Conservation (phyloP, 1,284 basidiomycete species). For the Retiboletus fuscus region DNA sequence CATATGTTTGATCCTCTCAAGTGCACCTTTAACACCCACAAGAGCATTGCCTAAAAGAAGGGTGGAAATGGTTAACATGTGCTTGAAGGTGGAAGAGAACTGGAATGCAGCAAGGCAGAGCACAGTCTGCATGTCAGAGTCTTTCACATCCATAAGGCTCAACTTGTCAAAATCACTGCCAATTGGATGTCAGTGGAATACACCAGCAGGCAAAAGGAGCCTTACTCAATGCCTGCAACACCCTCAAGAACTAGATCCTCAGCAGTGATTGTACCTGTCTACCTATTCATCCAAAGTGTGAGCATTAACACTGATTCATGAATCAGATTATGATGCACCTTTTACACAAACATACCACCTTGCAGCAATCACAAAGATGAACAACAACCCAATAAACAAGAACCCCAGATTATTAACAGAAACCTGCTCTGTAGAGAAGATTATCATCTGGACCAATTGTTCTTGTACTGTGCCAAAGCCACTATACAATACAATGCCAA, state of each 20-base stretch:
- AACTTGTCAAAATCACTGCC: conserved; percentile 67
- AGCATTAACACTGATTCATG: conserved; percentile 3
- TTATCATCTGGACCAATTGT: conserved; percentile 96
- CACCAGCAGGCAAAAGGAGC: conserved; percentile 18
- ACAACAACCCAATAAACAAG: conserved; percentile 94
- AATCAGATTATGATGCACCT: conserved; percentile 60
- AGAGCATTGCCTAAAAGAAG: conserved; percentile 71
- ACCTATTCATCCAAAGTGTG: conserved; percentile 52
- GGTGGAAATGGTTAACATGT: conserved; percentile 91
- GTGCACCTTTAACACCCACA: conserved; percentile 91
- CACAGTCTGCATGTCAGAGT: conserved; percentile 82
- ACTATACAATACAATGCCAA: conserved; percentile 92
- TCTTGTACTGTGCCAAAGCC: conserved; percentile 97
- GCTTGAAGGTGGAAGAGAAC: conserved; percentile 94
- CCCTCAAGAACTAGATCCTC: conserved; percentile 96
- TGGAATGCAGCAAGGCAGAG: conserved; percentile 94
- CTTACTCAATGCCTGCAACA: conserved; percentile 87
- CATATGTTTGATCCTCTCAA: conserved; percentile 93
- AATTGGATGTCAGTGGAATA: conserved; percentile 24
- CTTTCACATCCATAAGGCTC: conserved; percentile 83
- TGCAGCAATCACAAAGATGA: conserved; percentile 95
- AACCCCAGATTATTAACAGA: conserved; percentile 95
- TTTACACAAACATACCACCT: conserved; percentile 97
- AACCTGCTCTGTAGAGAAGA: conserved; percentile 94
- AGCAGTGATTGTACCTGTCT: conserved; percentile 96